A percentile compares a stretch with the other conserved stretches of the same genome.
phyloP scores from a whole-genome alignment of 495 filamentous ascomycete genomes.

The Neurospora intermedia region DNA sequence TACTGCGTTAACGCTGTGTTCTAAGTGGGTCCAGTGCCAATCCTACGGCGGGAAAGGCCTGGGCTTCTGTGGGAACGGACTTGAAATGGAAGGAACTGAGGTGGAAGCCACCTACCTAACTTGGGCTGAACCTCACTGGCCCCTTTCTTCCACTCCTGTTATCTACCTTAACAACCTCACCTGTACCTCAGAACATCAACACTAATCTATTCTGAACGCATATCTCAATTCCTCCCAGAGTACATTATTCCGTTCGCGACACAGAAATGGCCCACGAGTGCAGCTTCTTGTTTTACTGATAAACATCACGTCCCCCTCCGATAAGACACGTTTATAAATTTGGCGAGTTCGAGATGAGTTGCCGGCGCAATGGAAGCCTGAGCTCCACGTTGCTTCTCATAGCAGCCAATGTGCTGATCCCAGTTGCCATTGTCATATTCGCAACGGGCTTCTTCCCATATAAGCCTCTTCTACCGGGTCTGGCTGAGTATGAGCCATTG shows the following conservation, averaged over 20 bases:
- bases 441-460: constrained; percentile 95
- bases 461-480: constrained; percentile 80
- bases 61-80: not conserved
- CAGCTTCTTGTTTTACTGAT: not conserved
- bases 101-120: not conserved
- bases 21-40: not conserved
- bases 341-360: constrained; percentile 13
- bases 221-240: not conserved
- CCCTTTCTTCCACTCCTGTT: not conserved
- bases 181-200: not conserved
- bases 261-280: not conserved
- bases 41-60: not conserved
- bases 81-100: not conserved
- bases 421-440: constrained; percentile 68
- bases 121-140: not conserved
- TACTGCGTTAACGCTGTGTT: not conserved
- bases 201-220: not conserved
- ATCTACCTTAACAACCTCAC: not conserved
- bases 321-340: not conserved
- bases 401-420: constrained; percentile 66
- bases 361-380: constrained; percentile 22
- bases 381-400: constrained; percentile 37
- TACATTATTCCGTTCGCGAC: not conserved
- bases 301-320: not conserved
- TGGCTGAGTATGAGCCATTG: constrained; percentile 51